These are phyloP conservation scores for Metroxylon sagu DNA, from an alignment of 176 grass and related monocot genomes.

Conservation along the genomic window DNA sequence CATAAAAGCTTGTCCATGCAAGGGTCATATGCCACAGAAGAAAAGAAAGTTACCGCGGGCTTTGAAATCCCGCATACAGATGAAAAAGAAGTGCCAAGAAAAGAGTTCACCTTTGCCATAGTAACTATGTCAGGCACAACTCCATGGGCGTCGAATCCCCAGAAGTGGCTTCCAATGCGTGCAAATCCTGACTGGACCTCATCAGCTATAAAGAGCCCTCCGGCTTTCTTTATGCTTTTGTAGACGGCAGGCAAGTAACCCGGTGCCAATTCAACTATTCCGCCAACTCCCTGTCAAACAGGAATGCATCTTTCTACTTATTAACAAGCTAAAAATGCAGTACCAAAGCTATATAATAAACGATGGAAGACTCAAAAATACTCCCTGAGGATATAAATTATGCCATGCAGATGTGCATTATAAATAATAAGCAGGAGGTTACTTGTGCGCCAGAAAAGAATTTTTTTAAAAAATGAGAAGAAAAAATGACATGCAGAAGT, in stretches of 20 bases:
- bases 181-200: slow-evolving; percentile 91
- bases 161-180: slow-evolving; percentile 79
- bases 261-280: slow-evolving; percentile 75
- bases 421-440: too few species aligned
- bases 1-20: too few species aligned
- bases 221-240: slow-evolving; percentile 50
- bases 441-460: neutral
- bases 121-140: slow-evolving; percentile 91
- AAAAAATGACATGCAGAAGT: slow-evolving; percentile 8
- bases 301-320: too few species aligned
- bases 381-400: too few species aligned
- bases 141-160: slow-evolving; percentile 83
- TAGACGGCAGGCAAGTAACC: slow-evolving; percentile 79
- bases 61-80: neutral
- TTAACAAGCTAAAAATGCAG: too few species aligned
- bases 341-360: too few species aligned
- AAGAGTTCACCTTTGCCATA: slow-evolving; percentile 69
- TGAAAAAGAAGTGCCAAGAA: neutral
- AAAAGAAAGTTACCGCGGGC: too few species aligned
- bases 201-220: slow-evolving; percentile 91
- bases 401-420: too few species aligned
- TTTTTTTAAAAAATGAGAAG: neutral
- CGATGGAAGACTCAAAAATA: too few species aligned
- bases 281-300: slow-evolving; percentile 62
- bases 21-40: too few species aligned